Conservation (phyloP, 257 asterid species). For the Petunia axillaris region DNA sequence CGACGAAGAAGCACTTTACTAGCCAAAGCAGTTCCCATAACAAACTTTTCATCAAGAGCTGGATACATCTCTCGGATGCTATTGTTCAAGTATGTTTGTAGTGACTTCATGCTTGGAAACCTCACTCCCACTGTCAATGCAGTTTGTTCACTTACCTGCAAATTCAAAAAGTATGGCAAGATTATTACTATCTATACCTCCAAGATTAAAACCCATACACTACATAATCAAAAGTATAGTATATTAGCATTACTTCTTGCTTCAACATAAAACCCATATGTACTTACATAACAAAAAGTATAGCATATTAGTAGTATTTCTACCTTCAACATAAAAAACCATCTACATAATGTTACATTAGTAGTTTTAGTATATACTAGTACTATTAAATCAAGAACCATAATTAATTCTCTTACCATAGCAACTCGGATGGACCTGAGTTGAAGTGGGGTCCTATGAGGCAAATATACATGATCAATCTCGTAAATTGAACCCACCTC, state of each 20-base stretch:
- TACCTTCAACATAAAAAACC: too few species aligned
- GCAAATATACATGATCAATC: conserved; percentile 69
- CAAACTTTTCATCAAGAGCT: conserved; percentile 76
- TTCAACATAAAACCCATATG: too few species aligned
- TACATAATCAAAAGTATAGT: too few species aligned
- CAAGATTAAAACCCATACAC: too few species aligned
- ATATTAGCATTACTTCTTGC: too few species aligned
- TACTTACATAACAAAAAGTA: too few species aligned
- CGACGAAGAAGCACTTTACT: conserved; percentile 59
- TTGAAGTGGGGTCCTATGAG: conserved; percentile 70
- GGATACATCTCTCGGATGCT: conserved; percentile 75
- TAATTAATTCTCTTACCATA: conserved; percentile 49
- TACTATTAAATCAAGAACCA: too few species aligned
- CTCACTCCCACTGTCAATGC: conserved; percentile 60
- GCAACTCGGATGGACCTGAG: conserved; percentile 76
- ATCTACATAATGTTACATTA: too few species aligned
- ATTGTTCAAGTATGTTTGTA: conserved; percentile 61
- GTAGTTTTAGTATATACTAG: too few species aligned
- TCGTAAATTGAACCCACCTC: conserved; percentile 67
- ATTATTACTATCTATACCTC: too few species aligned
- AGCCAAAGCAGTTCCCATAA: conserved; percentile 66
- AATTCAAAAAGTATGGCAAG: background rate
- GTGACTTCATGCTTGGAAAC: conserved; percentile 75
- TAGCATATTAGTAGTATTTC: too few species aligned
- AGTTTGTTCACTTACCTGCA: conserved; percentile 81